Evolutionary conservation across 106 monocot genomes (phyloP).

Genomic region (Agapanthus africanus): DNA sequence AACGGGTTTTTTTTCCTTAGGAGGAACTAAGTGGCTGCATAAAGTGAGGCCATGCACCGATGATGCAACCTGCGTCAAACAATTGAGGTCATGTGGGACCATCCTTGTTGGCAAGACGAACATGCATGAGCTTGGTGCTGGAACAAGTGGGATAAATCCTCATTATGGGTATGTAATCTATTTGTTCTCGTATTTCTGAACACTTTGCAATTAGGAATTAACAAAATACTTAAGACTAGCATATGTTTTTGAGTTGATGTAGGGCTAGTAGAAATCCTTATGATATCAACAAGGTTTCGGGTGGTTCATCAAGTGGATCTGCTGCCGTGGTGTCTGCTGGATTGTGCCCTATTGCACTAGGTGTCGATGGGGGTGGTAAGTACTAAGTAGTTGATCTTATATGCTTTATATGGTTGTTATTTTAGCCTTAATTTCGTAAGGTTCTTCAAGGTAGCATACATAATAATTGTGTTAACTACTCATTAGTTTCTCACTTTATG

Average conservation of each 20-base stretch:
- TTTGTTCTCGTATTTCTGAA: background rate
- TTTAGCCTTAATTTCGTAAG: background rate
- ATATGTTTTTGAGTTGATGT: slow-evolving; percentile 8
- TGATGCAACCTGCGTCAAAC: slow-evolving; percentile 65
- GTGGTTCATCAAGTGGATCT: slow-evolving; percentile 94
- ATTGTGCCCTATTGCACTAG: slow-evolving; percentile 81
- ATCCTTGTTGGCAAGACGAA: slow-evolving; percentile 90
- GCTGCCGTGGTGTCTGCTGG: slow-evolving; percentile 85
- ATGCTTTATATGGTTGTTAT: background rate
- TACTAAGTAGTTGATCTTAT: slow-evolving; percentile 3
- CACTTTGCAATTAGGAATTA: background rate
- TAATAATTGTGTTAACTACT: no score
- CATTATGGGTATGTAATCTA: slow-evolving; percentile 45
- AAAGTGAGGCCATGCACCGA: slow-evolving; percentile 45
- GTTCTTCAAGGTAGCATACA: no score
- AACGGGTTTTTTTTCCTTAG: no score
- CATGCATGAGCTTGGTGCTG: slow-evolving; percentile 94
- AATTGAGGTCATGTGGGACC: slow-evolving; percentile 76
- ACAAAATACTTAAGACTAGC: no score
- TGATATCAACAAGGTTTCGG: slow-evolving; percentile 56
- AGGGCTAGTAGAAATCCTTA: slow-evolving; percentile 83
- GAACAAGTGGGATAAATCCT: slow-evolving; percentile 91
- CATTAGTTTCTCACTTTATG: background rate
- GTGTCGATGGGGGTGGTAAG: slow-evolving; percentile 94
- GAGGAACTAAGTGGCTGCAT: slow-evolving; percentile 84